These are phyloP conservation scores for Aspergillus avenaceus DNA, from an alignment of 495 filamentous ascomycete genomes.

Conservation along the genomic window DNA sequence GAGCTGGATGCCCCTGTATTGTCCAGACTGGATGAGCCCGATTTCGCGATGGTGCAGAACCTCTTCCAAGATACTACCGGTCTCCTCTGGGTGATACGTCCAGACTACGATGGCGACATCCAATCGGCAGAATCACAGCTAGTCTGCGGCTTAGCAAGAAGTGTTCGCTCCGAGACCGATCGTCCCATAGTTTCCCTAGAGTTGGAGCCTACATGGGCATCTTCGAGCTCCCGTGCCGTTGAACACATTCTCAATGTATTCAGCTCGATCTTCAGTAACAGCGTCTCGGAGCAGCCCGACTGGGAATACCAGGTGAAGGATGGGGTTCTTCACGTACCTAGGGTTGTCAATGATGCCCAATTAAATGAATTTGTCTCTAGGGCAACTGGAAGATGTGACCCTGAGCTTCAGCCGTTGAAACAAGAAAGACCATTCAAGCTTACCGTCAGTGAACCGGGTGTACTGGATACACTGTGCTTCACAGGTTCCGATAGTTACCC, in stretches of 20 bases:
- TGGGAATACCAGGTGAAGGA: slow-evolving; percentile 27
- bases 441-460: slow-evolving; percentile 16
- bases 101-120: slow-evolving; percentile 8
- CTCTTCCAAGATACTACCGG: slow-evolving; percentile 20
- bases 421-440: slow-evolving; percentile 26
- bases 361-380: slow-evolving; percentile 25
- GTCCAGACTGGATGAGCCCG: slow-evolving; percentile 14
- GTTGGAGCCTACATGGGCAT: slow-evolving; percentile 16
- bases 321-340: slow-evolving; percentile 23
- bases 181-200: slow-evolving; percentile 26
- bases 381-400: slow-evolving; percentile 16
- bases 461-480: slow-evolving; percentile 33
- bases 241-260: slow-evolving; percentile 26
- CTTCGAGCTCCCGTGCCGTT: slow-evolving; percentile 10
- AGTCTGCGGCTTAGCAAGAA: slow-evolving; percentile 28
- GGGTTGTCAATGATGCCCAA: slow-evolving; percentile 22
- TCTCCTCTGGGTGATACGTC: slow-evolving; percentile 25
- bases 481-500: slow-evolving; percentile 20
- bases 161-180: slow-evolving; percentile 28
- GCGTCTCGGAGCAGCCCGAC: slow-evolving; percentile 18
- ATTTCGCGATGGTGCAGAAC: slow-evolving; percentile 24
- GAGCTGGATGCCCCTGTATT: slow-evolving; percentile 22
- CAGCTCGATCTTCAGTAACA: slow-evolving; percentile 18
- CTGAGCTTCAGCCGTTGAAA: slow-evolving; percentile 21
- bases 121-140: slow-evolving; percentile 22